A percentile compares a stretch with the other conserved stretches of the same genome.
Conservation (phyloP, 768 basidiomycete species). For the Suillus cothurnatus region DNA sequence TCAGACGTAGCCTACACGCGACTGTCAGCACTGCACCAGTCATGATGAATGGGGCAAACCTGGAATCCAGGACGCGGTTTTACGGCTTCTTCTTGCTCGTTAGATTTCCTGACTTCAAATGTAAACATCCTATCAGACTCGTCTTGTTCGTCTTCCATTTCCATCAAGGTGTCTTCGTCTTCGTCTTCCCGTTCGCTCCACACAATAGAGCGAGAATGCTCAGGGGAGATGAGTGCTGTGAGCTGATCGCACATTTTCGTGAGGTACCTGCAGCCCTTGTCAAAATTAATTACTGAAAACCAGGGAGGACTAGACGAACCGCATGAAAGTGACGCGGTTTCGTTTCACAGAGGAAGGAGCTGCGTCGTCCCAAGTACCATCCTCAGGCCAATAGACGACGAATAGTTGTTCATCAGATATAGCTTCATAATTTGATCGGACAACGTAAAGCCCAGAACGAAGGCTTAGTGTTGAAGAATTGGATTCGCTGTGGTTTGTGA, state of each 20-base stretch:
- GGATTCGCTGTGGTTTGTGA: not conserved
- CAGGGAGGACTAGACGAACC: conserved; percentile 37
- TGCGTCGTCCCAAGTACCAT: conserved; percentile 57
- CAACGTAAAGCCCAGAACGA: conserved; percentile 51
- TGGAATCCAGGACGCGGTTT: conserved; percentile 44
- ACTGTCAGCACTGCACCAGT: not conserved
- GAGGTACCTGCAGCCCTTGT: conserved; percentile 46
- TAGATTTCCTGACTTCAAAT: conserved; percentile 56
- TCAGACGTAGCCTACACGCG: conserved; percentile 16
- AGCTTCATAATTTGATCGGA: conserved; percentile 21
- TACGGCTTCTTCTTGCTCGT: conserved; percentile 56
- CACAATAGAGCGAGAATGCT: conserved; percentile 46
- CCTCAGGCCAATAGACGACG: conserved; percentile 64
- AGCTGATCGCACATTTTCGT: conserved; percentile 61
- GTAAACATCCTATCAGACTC: conserved; percentile 50
- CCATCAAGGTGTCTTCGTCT: conserved; percentile 23
- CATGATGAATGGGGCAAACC: conserved; percentile 29
- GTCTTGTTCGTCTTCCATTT: conserved; percentile 37
- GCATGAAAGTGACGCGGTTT: conserved; percentile 64
- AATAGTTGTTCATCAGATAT: conserved; percentile 35
- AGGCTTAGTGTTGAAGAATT: conserved; percentile 29
- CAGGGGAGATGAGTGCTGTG: conserved; percentile 49
- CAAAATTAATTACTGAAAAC: not conserved
- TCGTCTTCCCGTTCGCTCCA: conserved; percentile 41
- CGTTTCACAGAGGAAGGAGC: conserved; percentile 44